Evolutionary conservation across 2,329 filamentous ascomycete species (phyloP), one percentile per base, ranked within the genome.

Genomic region (Alternaria infectoria): DNA sequence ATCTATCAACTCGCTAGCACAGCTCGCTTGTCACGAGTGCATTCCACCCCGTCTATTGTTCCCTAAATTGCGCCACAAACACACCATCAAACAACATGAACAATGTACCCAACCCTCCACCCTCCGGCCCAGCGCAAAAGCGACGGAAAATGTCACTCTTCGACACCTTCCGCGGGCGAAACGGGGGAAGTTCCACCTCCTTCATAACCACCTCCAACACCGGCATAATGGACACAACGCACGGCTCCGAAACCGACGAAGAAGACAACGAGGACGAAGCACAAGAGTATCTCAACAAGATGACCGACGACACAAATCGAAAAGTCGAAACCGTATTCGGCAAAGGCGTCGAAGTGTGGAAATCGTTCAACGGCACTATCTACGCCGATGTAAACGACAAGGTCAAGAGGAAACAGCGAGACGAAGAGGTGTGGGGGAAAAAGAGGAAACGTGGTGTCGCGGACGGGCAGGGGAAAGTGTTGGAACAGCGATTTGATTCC

Each of bases 181-280:
- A 65, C 17, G 56, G 59, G n/a, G 60, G 63, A 23, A 17, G 12
- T 8, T n/a, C 36, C 30, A 32, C 21, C 5, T 57, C 56, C 12
- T 62, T 59, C 26, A 23, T 62, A 26, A 25, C n/a, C 21, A 32
- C 50, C 7, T 47, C 46, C 13, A 57, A 32, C 25, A 54, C 47
- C 5, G 43, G 26, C 5, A 19, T 54, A 5, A 51, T 58, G 30
- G 46, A 58, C 23, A 32, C n/a, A 26, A 45, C 47, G 9, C 28
- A n/a, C 23, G 64, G 52, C 30, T 67, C 65, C 7, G 49, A 55
- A 19, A 67, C 65, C 3, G 65, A 65, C 47, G 62, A 65, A 57
- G 65, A 67, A 32, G 57, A 65, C 19, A 47, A 60, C 43, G 32
- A 23, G 2, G 59, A 45, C 17, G 17, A 17, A 4, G 62, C 44